Conservation (phyloP, 2,329 filamentous ascomycete genomes). For the Penicillium sp. region DNA sequence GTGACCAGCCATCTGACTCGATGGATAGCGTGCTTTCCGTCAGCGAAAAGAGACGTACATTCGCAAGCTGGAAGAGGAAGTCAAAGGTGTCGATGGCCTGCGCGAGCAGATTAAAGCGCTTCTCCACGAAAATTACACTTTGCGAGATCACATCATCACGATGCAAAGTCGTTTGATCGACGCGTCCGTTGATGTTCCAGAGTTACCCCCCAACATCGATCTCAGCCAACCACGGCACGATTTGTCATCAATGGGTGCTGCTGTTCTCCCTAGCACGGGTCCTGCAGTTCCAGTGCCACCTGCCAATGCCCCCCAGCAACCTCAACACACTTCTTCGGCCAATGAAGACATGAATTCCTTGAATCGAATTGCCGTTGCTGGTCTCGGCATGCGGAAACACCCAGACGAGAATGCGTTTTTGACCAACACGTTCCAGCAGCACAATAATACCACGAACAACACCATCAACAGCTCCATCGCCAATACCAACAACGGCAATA, state of each 20-base stretch:
- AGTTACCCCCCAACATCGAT: conserved; percentile 73
- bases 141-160: conserved; percentile 88
- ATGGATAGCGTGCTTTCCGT: conserved; percentile 76
- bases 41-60: conserved; percentile 98
- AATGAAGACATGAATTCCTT: conserved; percentile 38
- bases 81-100: conserved; percentile 70
- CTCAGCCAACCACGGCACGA: conserved; percentile 51
- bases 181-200: conserved; percentile 74
- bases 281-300: conserved; percentile 19
- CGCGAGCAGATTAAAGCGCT: conserved; percentile 73
- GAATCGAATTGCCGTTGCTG: conserved; percentile 41
- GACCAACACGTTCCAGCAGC: conserved; percentile 28
- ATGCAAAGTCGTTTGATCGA: conserved; percentile 83
- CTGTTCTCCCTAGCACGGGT: conserved; percentile 18
- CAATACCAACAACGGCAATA: conserved; percentile 23
- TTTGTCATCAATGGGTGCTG: conserved; percentile 23
- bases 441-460: conserved; percentile 25
- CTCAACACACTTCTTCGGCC: conserved; percentile 24
- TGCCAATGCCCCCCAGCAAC: conserved; percentile 19
- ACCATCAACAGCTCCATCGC: not conserved
- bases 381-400: conserved; percentile 40
- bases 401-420: conserved; percentile 35
- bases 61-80: conserved; percentile 91
- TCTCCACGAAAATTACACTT: conserved; percentile 80
- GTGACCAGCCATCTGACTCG: not conserved